Percentiles rank a stretch among this genome's conserved stretches.
These are phyloP conservation scores for Boletus rufocinnamomeus DNA, from an alignment of 768 basidiomycete genomes.

Conservation along the genomic window DNA sequence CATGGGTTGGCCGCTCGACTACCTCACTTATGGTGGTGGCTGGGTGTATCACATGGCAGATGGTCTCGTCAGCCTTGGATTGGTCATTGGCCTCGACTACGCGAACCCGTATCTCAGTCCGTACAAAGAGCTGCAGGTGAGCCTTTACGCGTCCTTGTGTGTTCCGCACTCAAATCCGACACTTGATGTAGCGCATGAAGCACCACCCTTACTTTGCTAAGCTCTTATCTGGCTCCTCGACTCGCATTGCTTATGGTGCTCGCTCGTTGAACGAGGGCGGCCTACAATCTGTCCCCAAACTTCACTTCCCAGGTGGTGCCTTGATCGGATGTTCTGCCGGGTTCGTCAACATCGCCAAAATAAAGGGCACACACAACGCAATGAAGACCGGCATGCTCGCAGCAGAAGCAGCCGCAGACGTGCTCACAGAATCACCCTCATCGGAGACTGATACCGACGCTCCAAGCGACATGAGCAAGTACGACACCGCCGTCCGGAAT, in stretches of 20 bases:
- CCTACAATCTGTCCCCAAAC: conserved; percentile 84
- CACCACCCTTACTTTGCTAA: conserved; percentile 90
- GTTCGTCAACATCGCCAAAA: conserved; percentile 95
- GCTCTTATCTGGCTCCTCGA: conserved; percentile 70
- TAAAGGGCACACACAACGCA: conserved; percentile 98
- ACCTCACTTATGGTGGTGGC: conserved; percentile 78
- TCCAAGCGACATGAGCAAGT: conserved; percentile 66
- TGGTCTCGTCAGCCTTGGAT: conserved; percentile 83
- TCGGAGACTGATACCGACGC: neutral
- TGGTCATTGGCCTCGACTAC: conserved; percentile 95
- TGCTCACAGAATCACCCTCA: conserved; percentile 41
- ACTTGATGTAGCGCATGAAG: conserved; percentile 73
- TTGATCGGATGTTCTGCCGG: conserved; percentile 95
- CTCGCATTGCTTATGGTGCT: conserved; percentile 89
- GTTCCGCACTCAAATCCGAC: conserved; percentile 4
- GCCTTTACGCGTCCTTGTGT: conserved; percentile 20
- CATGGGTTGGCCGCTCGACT: conserved; percentile 90
- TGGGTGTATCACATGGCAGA: conserved; percentile 97
- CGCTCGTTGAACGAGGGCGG: conserved; percentile 93
- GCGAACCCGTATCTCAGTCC: conserved; percentile 91
- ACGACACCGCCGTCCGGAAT: conserved; percentile 64
- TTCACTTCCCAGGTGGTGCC: conserved; percentile 91
- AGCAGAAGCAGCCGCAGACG: conserved; percentile 81
- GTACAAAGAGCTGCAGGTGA: conserved; percentile 89
- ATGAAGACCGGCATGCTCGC: conserved; percentile 99